These are phyloP conservation scores for Ogataea thermomethanolica DNA, from an alignment of 805 yeast genomes.

Conservation along the genomic window DNA sequence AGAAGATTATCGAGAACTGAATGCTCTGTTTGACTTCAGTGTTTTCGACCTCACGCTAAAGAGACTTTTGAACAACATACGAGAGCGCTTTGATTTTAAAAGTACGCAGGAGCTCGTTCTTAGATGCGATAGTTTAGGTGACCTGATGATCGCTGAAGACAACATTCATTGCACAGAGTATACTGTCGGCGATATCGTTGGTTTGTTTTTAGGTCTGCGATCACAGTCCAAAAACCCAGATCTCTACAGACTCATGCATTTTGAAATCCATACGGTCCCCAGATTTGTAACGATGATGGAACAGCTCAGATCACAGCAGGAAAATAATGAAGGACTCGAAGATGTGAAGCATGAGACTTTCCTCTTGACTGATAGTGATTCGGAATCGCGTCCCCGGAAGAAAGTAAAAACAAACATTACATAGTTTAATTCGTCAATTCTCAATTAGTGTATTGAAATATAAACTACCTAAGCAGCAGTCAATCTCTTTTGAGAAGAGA, in stretches of 20 bases:
- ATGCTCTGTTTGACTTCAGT: slow-evolving; percentile 18
- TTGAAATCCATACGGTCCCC: slow-evolving; percentile 16
- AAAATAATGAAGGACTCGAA: slow-evolving; percentile 21
- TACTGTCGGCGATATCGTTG: slow-evolving; percentile 21
- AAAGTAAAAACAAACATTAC: slow-evolving; percentile 5
- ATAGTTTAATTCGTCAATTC: slow-evolving; percentile 7
- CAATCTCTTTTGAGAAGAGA: slow-evolving; percentile 83
- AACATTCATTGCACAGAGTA: slow-evolving; percentile 14
- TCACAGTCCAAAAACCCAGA: slow-evolving; percentile 23
- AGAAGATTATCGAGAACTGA: slow-evolving; percentile 22
- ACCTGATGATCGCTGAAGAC: slow-evolving; percentile 27
- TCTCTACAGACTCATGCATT: slow-evolving; percentile 23
- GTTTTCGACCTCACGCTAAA: slow-evolving; percentile 11
- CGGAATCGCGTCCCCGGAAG: slow-evolving; percentile 4
- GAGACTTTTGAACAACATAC: slow-evolving; percentile 4
- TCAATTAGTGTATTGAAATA: slow-evolving; percentile 14
- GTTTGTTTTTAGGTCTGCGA: slow-evolving; percentile 19
- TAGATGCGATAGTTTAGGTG: slow-evolving; percentile 20
- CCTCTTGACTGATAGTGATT: not conserved
- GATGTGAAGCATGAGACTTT: slow-evolving; percentile 7
- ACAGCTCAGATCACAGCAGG: slow-evolving; percentile 4
- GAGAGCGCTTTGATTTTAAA: no score
- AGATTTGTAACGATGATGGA: slow-evolving; percentile 14
- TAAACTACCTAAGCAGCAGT: slow-evolving; percentile 48
- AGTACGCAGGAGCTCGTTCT: slow-evolving; percentile 2